Conservation (phyloP, 805 yeast genomes). For the Barnettozyma populi region DNA sequence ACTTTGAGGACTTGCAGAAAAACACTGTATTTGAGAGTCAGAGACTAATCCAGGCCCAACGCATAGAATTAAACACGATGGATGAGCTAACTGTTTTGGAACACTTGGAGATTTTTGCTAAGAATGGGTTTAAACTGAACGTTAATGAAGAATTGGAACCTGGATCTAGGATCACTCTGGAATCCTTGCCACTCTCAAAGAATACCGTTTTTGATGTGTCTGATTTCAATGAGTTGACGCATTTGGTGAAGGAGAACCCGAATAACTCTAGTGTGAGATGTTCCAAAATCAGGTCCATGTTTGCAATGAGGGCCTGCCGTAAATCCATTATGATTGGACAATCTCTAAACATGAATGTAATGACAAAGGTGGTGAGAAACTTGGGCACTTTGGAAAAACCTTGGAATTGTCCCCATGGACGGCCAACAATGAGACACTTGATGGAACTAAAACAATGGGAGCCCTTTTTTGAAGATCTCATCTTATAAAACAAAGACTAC, state of each 20-base stretch:
- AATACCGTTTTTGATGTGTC: conserved; percentile 56
- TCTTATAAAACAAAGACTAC: conserved; percentile 12
- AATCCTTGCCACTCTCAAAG: conserved; percentile 70
- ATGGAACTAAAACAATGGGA: conserved; percentile 50
- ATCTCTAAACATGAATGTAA: conserved; percentile 48
- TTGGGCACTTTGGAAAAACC: conserved; percentile 78
- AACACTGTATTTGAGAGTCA: conserved; percentile 60
- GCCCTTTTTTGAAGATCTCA: conserved; percentile 40
- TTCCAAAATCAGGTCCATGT: conserved; percentile 73
- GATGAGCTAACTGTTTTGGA: conserved; percentile 74
- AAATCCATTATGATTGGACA: conserved; percentile 92
- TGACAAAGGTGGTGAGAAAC: conserved; percentile 64
- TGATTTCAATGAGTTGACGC: conserved; percentile 73
- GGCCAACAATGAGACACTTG: conserved; percentile 94
- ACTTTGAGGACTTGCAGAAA: conserved; percentile 67
- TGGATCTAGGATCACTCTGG: conserved; percentile 50
- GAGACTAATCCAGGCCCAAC: conserved; percentile 54
- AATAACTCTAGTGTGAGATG: conserved; percentile 48
- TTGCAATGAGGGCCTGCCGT: conserved; percentile 95
- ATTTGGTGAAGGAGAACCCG: conserved; percentile 53
- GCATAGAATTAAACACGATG: conserved; percentile 61
- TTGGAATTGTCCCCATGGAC: conserved; percentile 93
- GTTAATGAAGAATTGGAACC: conserved; percentile 46
- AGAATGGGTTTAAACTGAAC: conserved; percentile 70
- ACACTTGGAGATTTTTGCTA: conserved; percentile 47